These are phyloP conservation scores for Gamsiella multidivaricata DNA, from an alignment of 192 early-diverging fungal genomes.

Conservation along the genomic window DNA sequence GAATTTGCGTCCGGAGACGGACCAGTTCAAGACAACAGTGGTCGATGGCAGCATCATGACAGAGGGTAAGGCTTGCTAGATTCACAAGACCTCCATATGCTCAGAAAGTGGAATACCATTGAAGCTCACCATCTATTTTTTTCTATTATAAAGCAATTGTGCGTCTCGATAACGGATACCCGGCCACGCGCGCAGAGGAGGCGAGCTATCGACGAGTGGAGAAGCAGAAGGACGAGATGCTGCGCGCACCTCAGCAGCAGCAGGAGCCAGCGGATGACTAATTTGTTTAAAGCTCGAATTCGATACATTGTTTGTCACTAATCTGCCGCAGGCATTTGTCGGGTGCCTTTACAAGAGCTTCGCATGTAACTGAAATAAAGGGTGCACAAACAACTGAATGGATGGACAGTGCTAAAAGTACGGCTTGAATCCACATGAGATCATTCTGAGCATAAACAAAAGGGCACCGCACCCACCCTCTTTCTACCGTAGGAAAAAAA, in stretches of 20 bases:
- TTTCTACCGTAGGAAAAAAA: no score
- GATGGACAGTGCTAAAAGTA: no score
- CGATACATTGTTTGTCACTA: not conserved
- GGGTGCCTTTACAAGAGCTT: no score
- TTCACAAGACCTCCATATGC: no score
- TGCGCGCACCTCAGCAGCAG: constrained; percentile 20
- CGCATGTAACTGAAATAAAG: no score
- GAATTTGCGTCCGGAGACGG: constrained; percentile 10
- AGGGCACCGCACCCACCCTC: no score
- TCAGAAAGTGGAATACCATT: no score
- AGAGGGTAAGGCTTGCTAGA: constrained; percentile 14
- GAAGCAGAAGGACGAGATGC: constrained; percentile 38
- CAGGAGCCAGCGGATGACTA: constrained; percentile 5
- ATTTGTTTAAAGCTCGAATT: no score
- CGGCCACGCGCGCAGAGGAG: constrained; percentile 38
- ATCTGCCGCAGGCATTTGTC: not conserved
- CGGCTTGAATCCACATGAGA: no score
- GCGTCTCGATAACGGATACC: constrained; percentile 41
- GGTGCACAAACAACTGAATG: no score
- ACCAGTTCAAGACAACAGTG: constrained; percentile 45
- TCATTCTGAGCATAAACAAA: no score
- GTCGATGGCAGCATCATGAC: constrained; percentile 36
- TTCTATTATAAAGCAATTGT: constrained; percentile 16
- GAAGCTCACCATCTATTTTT: no score
- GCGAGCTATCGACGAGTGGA: constrained; percentile 12